A percentile compares a stretch with the other conserved stretches of the same genome.
Conservation (phyloP, 2,329 filamentous ascomycete species). For the Didymella pomorum region DNA sequence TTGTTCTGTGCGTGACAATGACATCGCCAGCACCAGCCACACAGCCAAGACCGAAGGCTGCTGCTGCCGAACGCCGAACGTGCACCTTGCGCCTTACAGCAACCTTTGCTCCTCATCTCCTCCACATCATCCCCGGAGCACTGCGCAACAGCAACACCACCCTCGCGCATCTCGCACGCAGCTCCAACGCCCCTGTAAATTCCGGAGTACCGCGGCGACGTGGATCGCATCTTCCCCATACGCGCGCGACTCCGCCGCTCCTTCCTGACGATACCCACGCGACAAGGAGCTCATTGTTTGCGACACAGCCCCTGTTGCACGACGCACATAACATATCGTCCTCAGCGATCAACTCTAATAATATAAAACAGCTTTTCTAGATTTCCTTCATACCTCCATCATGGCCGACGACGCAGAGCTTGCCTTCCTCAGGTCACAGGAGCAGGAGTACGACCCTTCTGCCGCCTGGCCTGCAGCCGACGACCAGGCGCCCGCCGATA, state of each 20-base stretch:
- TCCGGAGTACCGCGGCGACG: neutral
- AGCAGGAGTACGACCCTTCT: slow-evolving; percentile 51
- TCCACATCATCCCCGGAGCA: slow-evolving; percentile 22
- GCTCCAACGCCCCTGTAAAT: neutral
- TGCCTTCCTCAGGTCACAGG: slow-evolving; percentile 61
- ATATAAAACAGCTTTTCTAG: slow-evolving; percentile 10
- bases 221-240: slow-evolving; percentile 12
- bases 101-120: slow-evolving; percentile 17
- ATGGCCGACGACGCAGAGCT: slow-evolving; percentile 64
- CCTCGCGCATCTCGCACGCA: slow-evolving; percentile 23
- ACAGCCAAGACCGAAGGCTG: slow-evolving; percentile 17
- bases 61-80: slow-evolving; percentile 17
- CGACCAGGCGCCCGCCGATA: slow-evolving; percentile 55
- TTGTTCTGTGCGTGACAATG: slow-evolving; percentile 26
- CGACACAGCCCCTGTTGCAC: slow-evolving; percentile 20
- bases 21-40: slow-evolving; percentile 27
- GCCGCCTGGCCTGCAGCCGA: slow-evolving; percentile 49
- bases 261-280: slow-evolving; percentile 28
- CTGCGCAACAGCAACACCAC: slow-evolving; percentile 25
- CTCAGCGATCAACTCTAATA: slow-evolving; percentile 22
- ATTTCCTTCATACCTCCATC: slow-evolving; percentile 43
- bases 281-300: slow-evolving; percentile 37
- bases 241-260: slow-evolving; percentile 19
- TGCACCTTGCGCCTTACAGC: slow-evolving; percentile 11
- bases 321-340: slow-evolving; percentile 21